A percentile compares a stretch with the other conserved stretches of the same genome.
phyloP scores from a whole-genome alignment of 2,329 filamentous ascomycete genomes.

The Cytospora paraplurivora region DNA sequence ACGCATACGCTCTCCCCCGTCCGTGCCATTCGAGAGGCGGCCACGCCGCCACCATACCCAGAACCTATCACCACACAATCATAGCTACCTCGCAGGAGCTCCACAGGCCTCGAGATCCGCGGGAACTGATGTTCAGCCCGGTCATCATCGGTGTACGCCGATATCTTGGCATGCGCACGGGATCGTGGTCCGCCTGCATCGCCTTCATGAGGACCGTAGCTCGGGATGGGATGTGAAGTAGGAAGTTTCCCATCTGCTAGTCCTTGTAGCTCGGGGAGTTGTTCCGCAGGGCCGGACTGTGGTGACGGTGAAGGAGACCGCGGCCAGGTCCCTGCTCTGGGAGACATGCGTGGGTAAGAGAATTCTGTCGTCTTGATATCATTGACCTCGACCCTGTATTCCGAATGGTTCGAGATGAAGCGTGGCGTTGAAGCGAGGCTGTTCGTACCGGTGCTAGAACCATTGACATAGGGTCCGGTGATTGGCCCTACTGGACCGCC shows the following conservation, averaged over 20 bases:
- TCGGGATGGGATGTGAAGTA: conserved; percentile 33
- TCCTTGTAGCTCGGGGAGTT: conserved; percentile 9
- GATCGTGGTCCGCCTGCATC: conserved; percentile 40
- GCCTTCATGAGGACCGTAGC: conserved; percentile 38
- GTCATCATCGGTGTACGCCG: conserved; percentile 36
- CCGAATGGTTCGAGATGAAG: background rate
- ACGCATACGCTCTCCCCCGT: conserved; percentile 63
- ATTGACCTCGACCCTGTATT: background rate
- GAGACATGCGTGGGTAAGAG: conserved; percentile 6
- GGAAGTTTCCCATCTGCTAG: conserved; percentile 17
- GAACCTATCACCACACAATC: conserved; percentile 70
- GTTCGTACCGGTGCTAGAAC: conserved; percentile 22
- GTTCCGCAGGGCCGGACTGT: conserved; percentile 7
- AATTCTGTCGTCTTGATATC: background rate
- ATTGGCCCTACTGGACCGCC: conserved; percentile 22
- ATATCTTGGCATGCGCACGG: conserved; percentile 36
- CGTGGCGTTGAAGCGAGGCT: conserved; percentile 21
- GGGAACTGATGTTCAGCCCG: conserved; percentile 43
- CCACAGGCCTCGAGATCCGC: conserved; percentile 58
- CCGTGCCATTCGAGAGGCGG: conserved; percentile 65
- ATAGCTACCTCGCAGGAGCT: conserved; percentile 59
- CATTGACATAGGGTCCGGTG: conserved; percentile 20
- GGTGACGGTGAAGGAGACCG: conserved; percentile 15
- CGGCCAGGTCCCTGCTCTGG: conserved; percentile 22
- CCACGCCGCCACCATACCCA: conserved; percentile 68